A percentile compares a stretch with the other conserved stretches of the same genome.
Conservation (phyloP, 495 filamentous ascomycete genomes). For the Aspergillus coremiiformis region DNA sequence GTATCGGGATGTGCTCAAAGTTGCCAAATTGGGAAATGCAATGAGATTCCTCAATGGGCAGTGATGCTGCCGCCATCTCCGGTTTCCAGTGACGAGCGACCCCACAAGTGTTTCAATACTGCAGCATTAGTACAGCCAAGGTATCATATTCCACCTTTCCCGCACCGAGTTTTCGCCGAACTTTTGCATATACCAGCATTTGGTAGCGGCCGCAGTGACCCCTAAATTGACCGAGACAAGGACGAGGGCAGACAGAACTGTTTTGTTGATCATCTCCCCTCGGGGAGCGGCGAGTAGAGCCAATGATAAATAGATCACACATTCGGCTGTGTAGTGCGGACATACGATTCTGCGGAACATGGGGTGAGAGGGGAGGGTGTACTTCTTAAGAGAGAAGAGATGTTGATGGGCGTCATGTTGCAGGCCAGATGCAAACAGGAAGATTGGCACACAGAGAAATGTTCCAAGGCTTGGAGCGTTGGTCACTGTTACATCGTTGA, state of each 20-base stretch:
- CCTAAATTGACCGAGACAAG: constrained; percentile 79
- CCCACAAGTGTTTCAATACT: neutral
- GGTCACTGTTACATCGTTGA: constrained; percentile 30
- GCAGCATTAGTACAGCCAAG: constrained; percentile 55
- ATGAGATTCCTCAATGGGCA: constrained; percentile 50
- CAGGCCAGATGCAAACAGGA: constrained; percentile 64
- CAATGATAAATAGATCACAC: constrained; percentile 73
- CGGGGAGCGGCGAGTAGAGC: constrained; percentile 64
- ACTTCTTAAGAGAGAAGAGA: constrained; percentile 73
- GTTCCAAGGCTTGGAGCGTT: constrained; percentile 50
- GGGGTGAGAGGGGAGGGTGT: constrained; percentile 67
- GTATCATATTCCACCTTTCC: constrained; percentile 76
- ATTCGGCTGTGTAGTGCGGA: constrained; percentile 91
- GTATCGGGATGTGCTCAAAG: constrained; percentile 86
- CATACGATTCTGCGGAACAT: constrained; percentile 65
- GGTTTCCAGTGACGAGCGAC: neutral
- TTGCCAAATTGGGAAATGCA: constrained; percentile 65
- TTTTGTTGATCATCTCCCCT: constrained; percentile 59
- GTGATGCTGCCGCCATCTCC: constrained; percentile 9
- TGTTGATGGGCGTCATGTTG: constrained; percentile 79
- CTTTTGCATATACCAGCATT: constrained; percentile 69
- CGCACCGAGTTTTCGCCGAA: constrained; percentile 65
- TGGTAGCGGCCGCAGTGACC: constrained; percentile 69
- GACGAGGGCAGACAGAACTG: constrained; percentile 55
- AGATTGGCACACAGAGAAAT: constrained; percentile 53